Evolutionary conservation across 495 filamentous ascomycete genomes (phyloP), one percentile per base, ranked within the genome.

Genomic region (Rhizodiscina lignyota): DNA sequence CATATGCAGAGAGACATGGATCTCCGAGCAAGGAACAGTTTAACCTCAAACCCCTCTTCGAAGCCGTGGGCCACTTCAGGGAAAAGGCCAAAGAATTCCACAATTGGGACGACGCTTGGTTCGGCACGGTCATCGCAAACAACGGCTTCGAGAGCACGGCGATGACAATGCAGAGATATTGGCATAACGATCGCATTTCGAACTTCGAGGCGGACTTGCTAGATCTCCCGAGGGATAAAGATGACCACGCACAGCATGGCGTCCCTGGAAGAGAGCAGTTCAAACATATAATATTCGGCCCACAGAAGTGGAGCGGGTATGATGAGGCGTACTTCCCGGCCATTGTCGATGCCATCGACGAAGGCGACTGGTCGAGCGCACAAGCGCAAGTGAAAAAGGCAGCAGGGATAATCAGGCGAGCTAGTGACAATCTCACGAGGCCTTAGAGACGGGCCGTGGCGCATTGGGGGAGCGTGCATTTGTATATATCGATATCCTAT

Each of bases 211-310:
- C 75, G 2, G 61, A 83, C 57, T 53, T 97, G 31, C 56, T 94
- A 30, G 89, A 96, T 54, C 47, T 81, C 30, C 46, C 53, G 27
- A 20, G 28, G 37, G 68, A 68, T 16, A 46, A 62, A 24, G 68
- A 63, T 30, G 79, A 73, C 23, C 40, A 41, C 22, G 39, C 37
- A 21, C 35, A 35, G 12, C 43, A 48, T 38, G 84, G 87, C 31
- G 74, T 93, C 19, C 85, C 83, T 21, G 81, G 82, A 49, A 73
- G 89, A 41, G 80, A 80, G 18, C 91, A 94, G 60, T 97, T 83
- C 64, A 93, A 89, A 52, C 91, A 97, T 59, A 70, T 93, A 47
- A 44, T 97, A 34, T 89, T 83, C 47, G 85, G 75, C 0, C 89
- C 89, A 11, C 70, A 83, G 50, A 57, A 70, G 4, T 86, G 83